Evolutionary conservation across 352 stramenopile species (phyloP).

Genomic region (Globisporangium okanoganense): DNA sequence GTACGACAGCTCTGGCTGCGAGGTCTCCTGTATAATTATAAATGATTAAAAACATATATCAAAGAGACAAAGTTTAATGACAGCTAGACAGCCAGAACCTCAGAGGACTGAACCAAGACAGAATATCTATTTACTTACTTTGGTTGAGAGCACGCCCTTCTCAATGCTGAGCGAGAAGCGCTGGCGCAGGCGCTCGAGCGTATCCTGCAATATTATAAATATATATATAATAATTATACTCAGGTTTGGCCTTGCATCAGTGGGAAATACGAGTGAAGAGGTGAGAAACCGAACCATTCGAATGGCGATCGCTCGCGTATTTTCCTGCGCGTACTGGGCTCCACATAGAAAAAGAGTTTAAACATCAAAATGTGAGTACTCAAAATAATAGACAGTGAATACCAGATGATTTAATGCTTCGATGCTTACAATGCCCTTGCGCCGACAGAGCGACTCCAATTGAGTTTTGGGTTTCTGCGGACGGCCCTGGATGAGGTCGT

Average conservation of each 20-base stretch:
- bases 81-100: not conserved
- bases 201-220: not conserved
- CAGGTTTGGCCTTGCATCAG: not conserved
- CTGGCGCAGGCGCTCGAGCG: slow-evolving; percentile 13
- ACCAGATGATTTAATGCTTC: no score
- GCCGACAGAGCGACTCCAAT: slow-evolving; percentile 8
- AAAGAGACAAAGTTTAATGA: not conserved
- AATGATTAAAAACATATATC: not conserved
- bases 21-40: slow-evolving; percentile 22
- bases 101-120: not conserved
- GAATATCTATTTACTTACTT: slow-evolving; percentile 2
- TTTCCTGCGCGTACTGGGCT: slow-evolving; percentile 32
- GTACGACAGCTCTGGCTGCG: slow-evolving; percentile 32
- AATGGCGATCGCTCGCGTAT: slow-evolving; percentile 24
- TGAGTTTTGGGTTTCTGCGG: not conserved
- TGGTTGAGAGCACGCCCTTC: slow-evolving; percentile 14
- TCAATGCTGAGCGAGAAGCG: slow-evolving; percentile 30
- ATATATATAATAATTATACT: not conserved
- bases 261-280: not conserved
- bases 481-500: slow-evolving; percentile 32
- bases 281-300: slow-evolving; percentile 17
- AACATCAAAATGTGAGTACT: not conserved
- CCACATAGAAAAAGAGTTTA: not conserved
- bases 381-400: not conserved
- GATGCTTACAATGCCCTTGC: slow-evolving; percentile 32